Evolutionary conservation across 257 asterid genomes (phyloP), one percentile per base, ranked within the genome.

Genomic region (Verbascum thapsus): DNA sequence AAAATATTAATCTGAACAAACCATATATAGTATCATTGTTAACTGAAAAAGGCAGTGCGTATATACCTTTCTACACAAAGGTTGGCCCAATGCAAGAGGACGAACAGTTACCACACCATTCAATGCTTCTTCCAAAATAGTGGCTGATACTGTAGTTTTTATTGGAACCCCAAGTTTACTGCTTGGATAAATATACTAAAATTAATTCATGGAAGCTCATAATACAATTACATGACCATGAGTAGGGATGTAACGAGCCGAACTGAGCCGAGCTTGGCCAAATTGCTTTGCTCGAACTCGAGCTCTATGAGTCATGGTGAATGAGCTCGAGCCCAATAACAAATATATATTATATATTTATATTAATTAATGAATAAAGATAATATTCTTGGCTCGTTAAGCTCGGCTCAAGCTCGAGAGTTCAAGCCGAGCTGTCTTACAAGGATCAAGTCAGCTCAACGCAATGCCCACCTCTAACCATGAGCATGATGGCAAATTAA

Each of bases 91-190:
- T 55, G 80, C 75, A 61, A 94, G 95, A 7, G 90, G 75, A 42
- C 81, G 87, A 73, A 78, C 63, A 49, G 88, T 64, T 66, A 87
- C 98, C 34, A 44, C 68, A 44, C 95, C 96, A 77, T 84, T 85
- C 79, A 94, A 76, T 44, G 99, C 99, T 70, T 94, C 99, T 81
- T 94, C 98, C 85, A 94, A 79, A 51, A 94, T 83, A 63, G 95
- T 82, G 59, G 99, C 98, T 32, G 99, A 87, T 50, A 94, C 95
- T 5, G 97, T 88, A 44, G 98, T 90, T 78, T 87, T 94, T 52
- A 94, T 90, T 38, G 97, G 98, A 44, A 94, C 98, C 61, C 99
- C 96, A 10, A 94, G 96, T 73, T 94, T 94, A 74, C 99, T 94
- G 87, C 53, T 77, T 58, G 66, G 66, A 73, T 52, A 72, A 48